Conservation (phyloP, 2,329 filamentous ascomycete genomes). For the Fusarium burgessii region DNA sequence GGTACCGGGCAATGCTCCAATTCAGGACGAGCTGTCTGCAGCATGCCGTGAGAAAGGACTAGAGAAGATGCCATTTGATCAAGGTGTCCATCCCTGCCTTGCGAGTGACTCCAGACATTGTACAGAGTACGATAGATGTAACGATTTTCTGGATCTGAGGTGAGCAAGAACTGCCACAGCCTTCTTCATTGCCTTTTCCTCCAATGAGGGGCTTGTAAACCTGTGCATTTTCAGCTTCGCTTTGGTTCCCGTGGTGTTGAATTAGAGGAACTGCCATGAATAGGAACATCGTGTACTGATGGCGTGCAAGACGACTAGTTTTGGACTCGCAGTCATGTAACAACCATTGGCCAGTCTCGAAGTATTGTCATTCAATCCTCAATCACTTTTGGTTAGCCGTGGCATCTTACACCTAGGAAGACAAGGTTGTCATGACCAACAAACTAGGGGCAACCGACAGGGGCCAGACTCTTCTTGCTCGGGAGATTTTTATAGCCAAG, state of each 20-base stretch:
- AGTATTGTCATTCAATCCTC: constrained; percentile 15
- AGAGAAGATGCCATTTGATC: background rate
- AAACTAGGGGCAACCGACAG: constrained; percentile 26
- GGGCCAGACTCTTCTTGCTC: constrained; percentile 37
- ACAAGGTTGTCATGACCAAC: constrained; percentile 29
- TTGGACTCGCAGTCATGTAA: constrained; percentile 6
- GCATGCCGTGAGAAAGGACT: background rate
- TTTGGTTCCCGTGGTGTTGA: background rate
- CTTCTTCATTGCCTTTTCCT: background rate
- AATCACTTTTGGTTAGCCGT: constrained; percentile 15
- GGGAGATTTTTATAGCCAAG: constrained; percentile 44
- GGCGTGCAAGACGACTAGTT: constrained; percentile 11
- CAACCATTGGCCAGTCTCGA: constrained; percentile 8
- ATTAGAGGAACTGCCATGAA: background rate
- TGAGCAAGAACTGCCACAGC: constrained; percentile 8
- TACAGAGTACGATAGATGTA: constrained; percentile 5
- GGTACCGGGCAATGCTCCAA: background rate
- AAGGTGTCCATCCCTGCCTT: background rate
- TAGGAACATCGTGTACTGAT: constrained; percentile 13
- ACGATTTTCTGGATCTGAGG: constrained; percentile 7
- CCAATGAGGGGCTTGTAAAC: background rate
- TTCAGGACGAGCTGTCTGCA: background rate
- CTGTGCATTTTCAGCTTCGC: constrained; percentile 1
- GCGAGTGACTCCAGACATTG: constrained; percentile 17
- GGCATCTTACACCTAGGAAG: constrained; percentile 9